A percentile compares a stretch with the other conserved stretches of the same genome.
Evolutionary conservation across 2,329 filamentous ascomycete genomes (phyloP).

Genomic region (Dryadomyces sulphureus): DNA sequence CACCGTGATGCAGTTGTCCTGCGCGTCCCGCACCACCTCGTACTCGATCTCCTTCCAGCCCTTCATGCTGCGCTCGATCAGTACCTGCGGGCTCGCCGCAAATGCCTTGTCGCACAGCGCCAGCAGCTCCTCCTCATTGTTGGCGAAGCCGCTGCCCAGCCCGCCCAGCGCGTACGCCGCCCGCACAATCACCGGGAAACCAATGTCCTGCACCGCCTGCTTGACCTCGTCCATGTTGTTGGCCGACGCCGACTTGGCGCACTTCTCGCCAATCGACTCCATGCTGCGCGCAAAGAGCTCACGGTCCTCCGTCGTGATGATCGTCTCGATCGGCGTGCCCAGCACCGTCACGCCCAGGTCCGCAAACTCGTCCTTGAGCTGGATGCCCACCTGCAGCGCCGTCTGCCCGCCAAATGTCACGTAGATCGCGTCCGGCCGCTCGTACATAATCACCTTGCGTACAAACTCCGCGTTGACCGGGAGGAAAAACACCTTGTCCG

Average conservation of each 20-base stretch:
- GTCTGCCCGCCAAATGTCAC: slow-evolving; percentile 97
- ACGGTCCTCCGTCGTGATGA: slow-evolving; percentile 96
- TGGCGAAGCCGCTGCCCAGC: slow-evolving; percentile 86
- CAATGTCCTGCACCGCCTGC: slow-evolving; percentile 76
- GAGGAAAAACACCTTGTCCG: slow-evolving; percentile 97
- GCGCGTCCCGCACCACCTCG: slow-evolving; percentile 87
- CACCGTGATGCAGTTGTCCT: slow-evolving; percentile 97
- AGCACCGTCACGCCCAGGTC: slow-evolving; percentile 83
- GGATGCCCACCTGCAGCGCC: slow-evolving; percentile 88
- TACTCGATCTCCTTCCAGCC: slow-evolving; percentile 99
- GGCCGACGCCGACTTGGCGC: slow-evolving; percentile 90
- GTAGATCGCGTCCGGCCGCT: slow-evolving; percentile 92
- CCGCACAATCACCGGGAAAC: slow-evolving; percentile 92
- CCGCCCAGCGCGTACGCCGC: slow-evolving; percentile 93
- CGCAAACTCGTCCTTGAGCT: slow-evolving; percentile 95
- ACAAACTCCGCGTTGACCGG: slow-evolving; percentile 96
- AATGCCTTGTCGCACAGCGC: slow-evolving; percentile 92
- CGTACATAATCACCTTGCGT: slow-evolving; percentile 89
- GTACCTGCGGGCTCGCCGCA: slow-evolving; percentile 84
- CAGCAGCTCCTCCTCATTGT: slow-evolving; percentile 67
- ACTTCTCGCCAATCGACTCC: slow-evolving; percentile 97
- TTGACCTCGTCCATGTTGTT: slow-evolving; percentile 79
- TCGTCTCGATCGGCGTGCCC: slow-evolving; percentile 92
- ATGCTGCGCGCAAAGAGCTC: slow-evolving; percentile 96
- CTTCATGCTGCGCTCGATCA: slow-evolving; percentile 98